Percentiles rank a stretch among this genome's conserved stretches.
These are phyloP conservation scores for Flaveria robusta DNA, from an alignment of 129 eudicot species.

Conservation along the genomic window DNA sequence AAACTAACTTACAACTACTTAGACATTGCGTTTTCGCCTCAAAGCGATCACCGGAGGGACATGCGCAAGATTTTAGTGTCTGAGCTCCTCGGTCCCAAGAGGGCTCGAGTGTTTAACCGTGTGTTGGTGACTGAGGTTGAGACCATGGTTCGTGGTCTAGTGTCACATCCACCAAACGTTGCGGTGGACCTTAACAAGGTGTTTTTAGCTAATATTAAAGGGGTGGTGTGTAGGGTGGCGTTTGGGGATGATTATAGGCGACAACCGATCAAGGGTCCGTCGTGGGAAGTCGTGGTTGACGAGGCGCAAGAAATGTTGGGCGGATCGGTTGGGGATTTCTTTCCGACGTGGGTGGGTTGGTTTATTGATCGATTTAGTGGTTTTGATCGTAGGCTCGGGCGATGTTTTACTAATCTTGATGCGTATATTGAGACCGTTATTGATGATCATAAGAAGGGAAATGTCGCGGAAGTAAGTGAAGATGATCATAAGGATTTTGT, in stretches of 20 bases:
- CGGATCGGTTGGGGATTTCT: slow-evolving; percentile 26
- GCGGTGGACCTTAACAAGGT: neutral
- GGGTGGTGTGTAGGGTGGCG: slow-evolving; percentile 22
- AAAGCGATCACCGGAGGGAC: slow-evolving; percentile 15
- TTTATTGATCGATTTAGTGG: slow-evolving; percentile 20
- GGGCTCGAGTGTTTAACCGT: slow-evolving; percentile 9
- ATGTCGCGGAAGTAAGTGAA: neutral
- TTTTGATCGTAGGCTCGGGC: neutral
- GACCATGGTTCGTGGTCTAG: neutral
- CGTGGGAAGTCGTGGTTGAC: slow-evolving; percentile 15
- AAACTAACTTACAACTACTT: slow-evolving; percentile 18
- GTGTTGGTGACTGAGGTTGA: slow-evolving; percentile 3
- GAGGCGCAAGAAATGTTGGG: neutral
- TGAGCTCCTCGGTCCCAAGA: slow-evolving; percentile 26
- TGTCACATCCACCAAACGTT: neutral
- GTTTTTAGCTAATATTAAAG: neutral
- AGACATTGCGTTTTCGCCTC: slow-evolving; percentile 34
- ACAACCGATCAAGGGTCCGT: slow-evolving; percentile 14
- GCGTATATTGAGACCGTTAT: slow-evolving; percentile 14
- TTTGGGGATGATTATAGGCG: slow-evolving; percentile 22
- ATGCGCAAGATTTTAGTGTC: slow-evolving; percentile 33
- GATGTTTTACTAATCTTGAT: slow-evolving; percentile 18
- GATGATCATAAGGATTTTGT: slow-evolving; percentile 24
- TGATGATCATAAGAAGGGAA: slow-evolving; percentile 11
- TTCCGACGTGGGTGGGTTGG: slow-evolving; percentile 31